Conservation (phyloP, 192 early-diverging fungal species). For the Cladochytrium replicatum region DNA sequence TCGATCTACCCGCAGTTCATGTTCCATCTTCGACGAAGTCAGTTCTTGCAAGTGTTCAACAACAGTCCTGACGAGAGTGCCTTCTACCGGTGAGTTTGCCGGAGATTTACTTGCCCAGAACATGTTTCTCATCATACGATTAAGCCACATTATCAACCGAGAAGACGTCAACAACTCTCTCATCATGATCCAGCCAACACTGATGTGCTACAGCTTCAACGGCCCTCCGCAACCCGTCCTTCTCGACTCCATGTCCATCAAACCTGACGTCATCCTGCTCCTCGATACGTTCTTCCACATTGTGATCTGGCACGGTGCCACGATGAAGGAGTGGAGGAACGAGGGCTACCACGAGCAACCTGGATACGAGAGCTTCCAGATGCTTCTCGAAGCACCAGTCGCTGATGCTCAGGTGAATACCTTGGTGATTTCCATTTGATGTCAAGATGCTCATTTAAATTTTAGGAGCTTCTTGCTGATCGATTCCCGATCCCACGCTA, state of each 20-base stretch:
- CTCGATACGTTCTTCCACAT: constrained; percentile 99
- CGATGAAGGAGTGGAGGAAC: constrained; percentile 92
- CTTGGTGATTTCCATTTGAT: no score
- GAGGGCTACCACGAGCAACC: constrained; percentile 92
- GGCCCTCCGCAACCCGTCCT: constrained; percentile 80
- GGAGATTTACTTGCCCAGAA: background rate
- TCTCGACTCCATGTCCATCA: constrained; percentile 96
- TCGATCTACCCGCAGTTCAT: constrained; percentile 99
- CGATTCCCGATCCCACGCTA: constrained; percentile 97
- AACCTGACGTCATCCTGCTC: constrained; percentile 82
- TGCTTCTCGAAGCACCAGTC: constrained; percentile 81
- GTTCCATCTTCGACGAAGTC: constrained; percentile 93
- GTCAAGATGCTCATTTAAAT: no score
- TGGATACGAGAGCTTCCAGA: constrained; percentile 89
- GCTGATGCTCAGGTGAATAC: constrained; percentile 59
- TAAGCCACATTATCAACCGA: constrained; percentile 81
- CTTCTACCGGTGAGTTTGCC: constrained; percentile 62
- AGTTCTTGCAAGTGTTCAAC: constrained; percentile 98
- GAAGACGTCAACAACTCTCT: constrained; percentile 96
- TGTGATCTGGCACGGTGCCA: constrained; percentile 97
- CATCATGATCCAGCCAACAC: constrained; percentile 98
- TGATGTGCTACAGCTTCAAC: constrained; percentile 87
- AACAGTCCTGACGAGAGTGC: constrained; percentile 98
- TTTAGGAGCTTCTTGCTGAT: constrained; percentile 78
- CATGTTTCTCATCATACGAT: constrained; percentile 11